Evolutionary conservation across 148 eudicot species (phyloP).

Genomic region (Linanthus parryae): DNA sequence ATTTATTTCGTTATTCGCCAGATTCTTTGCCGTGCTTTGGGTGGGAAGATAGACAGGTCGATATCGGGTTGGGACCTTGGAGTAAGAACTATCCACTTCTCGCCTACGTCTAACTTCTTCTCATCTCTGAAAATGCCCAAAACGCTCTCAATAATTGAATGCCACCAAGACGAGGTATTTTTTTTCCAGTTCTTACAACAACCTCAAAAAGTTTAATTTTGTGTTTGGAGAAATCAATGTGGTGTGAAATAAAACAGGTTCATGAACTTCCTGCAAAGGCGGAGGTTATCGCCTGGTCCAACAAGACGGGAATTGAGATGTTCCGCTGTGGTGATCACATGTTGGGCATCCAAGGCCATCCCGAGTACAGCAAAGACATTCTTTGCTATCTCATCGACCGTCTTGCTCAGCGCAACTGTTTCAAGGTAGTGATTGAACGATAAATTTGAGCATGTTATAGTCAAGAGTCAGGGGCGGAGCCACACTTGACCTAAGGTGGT

Average conservation of each 20-base stretch:
- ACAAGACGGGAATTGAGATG: slow-evolving; percentile 66
- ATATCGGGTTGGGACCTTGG: slow-evolving; percentile 81
- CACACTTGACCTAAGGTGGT: no score
- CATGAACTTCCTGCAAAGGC: slow-evolving; percentile 58
- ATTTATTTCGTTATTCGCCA: slow-evolving; percentile 14
- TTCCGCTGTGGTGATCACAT: slow-evolving; percentile 64
- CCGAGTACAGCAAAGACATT: slow-evolving; percentile 81
- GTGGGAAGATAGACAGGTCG: slow-evolving; percentile 53
- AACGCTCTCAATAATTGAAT: slow-evolving; percentile 48
- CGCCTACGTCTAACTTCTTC: slow-evolving; percentile 31
- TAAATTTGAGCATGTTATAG: no score
- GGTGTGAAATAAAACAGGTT: slow-evolving; percentile 26
- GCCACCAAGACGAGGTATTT: slow-evolving; percentile 77
- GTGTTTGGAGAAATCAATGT: no score
- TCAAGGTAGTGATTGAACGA: no score
- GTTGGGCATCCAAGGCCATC: slow-evolving; percentile 92
- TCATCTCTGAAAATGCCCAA: slow-evolving; percentile 28
- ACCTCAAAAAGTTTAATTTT: not conserved
- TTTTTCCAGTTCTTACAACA: not conserved
- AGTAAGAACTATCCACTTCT: slow-evolving; percentile 33
- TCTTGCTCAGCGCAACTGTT: slow-evolving; percentile 31
- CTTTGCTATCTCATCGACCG: slow-evolving; percentile 59
- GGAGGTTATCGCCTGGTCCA: slow-evolving; percentile 66
- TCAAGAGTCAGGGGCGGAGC: no score
- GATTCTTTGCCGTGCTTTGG: slow-evolving; percentile 65